These are phyloP conservation scores for Wickerhamomyces hampshirensis DNA, from an alignment of 805 yeast genomes.

Conservation along the genomic window DNA sequence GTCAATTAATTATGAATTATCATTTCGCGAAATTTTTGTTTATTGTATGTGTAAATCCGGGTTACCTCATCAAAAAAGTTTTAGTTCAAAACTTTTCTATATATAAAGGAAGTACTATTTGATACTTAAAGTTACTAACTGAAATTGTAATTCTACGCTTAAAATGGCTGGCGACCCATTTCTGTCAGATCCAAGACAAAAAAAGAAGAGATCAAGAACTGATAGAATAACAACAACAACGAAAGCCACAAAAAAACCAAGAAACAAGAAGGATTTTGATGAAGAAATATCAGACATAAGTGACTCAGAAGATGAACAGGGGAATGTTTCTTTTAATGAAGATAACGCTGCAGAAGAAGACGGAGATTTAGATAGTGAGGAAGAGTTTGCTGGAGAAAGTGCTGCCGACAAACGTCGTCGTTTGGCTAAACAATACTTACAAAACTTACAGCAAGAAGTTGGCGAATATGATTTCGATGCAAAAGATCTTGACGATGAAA, in stretches of 20 bases:
- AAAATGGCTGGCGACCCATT: constrained; percentile 56
- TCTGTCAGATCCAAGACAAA: constrained; percentile 55
- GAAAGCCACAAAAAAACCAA: constrained; percentile 11
- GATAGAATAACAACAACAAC: constrained; percentile 13
- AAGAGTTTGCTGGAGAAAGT: constrained; percentile 67
- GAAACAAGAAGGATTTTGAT: constrained; percentile 27
- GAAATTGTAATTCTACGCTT: too few species aligned
- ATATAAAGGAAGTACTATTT: background rate
- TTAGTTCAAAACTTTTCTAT: background rate
- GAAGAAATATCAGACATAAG: constrained; percentile 51
- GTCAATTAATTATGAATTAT: too few species aligned
- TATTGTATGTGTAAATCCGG: too few species aligned
- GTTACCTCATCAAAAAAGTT: constrained; percentile 14
- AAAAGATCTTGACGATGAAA: constrained; percentile 82
- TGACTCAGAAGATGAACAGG: constrained; percentile 45
- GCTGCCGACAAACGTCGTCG: constrained; percentile 94
- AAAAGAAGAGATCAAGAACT: constrained; percentile 22
- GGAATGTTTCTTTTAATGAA: constrained; percentile 31
- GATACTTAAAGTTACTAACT: background rate
- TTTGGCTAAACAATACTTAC: constrained; percentile 87
- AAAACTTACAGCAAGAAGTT: constrained; percentile 62
- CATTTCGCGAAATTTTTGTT: background rate
- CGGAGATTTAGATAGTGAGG: constrained; percentile 54
- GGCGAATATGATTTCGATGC: constrained; percentile 69
- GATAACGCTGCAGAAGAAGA: constrained; percentile 33